Conservation (phyloP, 192 early-diverging fungal genomes). For the Chytriomyces hyalinus region DNA sequence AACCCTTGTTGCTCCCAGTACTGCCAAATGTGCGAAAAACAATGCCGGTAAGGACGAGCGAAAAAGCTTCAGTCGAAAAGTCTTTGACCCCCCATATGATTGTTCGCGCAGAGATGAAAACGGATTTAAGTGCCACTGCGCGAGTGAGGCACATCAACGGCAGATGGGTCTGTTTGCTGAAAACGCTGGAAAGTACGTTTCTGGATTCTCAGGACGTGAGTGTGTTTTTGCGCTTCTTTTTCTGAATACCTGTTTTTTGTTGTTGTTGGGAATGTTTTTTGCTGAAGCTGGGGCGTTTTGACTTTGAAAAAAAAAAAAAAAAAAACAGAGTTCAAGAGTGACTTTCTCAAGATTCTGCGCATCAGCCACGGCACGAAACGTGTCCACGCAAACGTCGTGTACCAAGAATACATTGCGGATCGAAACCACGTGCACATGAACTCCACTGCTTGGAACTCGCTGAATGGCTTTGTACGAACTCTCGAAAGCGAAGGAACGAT, state of each 20-base stretch:
- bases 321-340: constrained; percentile 80
- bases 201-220: constrained; percentile 22
- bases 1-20: constrained; percentile 48
- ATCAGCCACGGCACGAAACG: constrained; percentile 49
- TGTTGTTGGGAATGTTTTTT: neutral
- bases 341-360: constrained; percentile 74
- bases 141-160: constrained; percentile 87
- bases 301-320: constrained; percentile 62
- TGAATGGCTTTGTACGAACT: constrained; percentile 80
- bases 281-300: neutral
- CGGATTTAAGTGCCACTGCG: constrained; percentile 93
- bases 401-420: constrained; percentile 95
- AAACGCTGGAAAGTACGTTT: constrained; percentile 69
- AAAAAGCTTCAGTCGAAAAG: neutral
- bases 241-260: neutral
- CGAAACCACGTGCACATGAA: constrained; percentile 96
- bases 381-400: constrained; percentile 91
- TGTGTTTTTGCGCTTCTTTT: neutral
- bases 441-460: constrained; percentile 87
- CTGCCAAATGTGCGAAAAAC: constrained; percentile 90
- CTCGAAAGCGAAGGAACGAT: constrained; percentile 84
- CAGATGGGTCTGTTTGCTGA: constrained; percentile 90
- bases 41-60: constrained; percentile 4
- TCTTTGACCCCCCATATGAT: neutral
- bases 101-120: constrained; percentile 87